Evolutionary conservation across 2,329 filamentous ascomycete species (phyloP).

Genomic region (Dothistroma septosporum): DNA sequence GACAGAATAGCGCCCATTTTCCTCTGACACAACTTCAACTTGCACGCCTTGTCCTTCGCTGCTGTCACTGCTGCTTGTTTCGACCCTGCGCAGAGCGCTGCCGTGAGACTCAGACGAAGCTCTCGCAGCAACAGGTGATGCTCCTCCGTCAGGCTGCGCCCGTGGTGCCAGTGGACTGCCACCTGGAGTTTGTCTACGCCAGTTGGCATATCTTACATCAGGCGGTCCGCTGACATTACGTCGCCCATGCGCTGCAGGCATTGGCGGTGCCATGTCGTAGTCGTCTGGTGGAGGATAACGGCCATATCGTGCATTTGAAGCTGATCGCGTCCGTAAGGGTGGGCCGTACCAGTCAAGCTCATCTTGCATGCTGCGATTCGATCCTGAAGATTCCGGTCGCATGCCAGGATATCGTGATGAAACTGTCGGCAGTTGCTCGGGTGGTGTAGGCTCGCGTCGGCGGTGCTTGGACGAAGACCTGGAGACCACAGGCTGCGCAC

Average conservation of each 20-base stretch:
- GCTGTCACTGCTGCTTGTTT: slow-evolving; percentile 24
- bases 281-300: slow-evolving; percentile 34
- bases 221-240: slow-evolving; percentile 35
- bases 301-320: slow-evolving; percentile 35
- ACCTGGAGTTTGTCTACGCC: slow-evolving; percentile 25
- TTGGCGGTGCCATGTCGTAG: slow-evolving; percentile 34
- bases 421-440: slow-evolving; percentile 22
- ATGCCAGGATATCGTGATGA: slow-evolving; percentile 25
- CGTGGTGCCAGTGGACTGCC: slow-evolving; percentile 24
- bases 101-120: slow-evolving; percentile 8
- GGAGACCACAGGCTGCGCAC: slow-evolving; percentile 8
- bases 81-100: slow-evolving; percentile 23
- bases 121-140: background rate
- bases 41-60: slow-evolving; percentile 32
- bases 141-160: background rate
- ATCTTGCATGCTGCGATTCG: slow-evolving; percentile 45
- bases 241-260: slow-evolving; percentile 33
- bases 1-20: slow-evolving; percentile 23
- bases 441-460: slow-evolving; percentile 31
- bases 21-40: slow-evolving; percentile 27
- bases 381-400: slow-evolving; percentile 37
- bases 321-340: slow-evolving; percentile 38
- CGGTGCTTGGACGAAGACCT: slow-evolving; percentile 28
- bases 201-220: slow-evolving; percentile 34
- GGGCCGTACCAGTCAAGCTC: slow-evolving; percentile 39